These are phyloP conservation scores for Letharia lupina DNA, from an alignment of 495 filamentous ascomycete genomes.

Conservation along the genomic window DNA sequence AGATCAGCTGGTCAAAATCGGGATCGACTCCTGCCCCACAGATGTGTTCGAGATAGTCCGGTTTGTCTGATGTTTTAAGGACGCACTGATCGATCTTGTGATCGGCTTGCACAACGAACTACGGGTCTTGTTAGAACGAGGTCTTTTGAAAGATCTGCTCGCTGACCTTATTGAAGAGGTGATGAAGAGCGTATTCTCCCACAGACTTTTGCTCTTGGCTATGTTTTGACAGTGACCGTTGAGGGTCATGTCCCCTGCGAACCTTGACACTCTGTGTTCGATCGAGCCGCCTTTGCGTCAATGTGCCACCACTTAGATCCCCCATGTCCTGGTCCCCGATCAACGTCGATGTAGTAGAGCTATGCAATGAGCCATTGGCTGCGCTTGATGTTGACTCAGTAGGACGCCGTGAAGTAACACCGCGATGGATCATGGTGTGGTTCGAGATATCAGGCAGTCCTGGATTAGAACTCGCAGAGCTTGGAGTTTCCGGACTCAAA, in stretches of 20 bases:
- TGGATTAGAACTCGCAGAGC: conserved; percentile 49
- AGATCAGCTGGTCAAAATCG: conserved; percentile 91
- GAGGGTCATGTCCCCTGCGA: conserved; percentile 63
- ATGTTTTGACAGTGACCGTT: conserved; percentile 75
- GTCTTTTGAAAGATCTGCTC: neutral
- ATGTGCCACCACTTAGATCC: conserved; percentile 10
- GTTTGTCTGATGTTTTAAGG: conserved; percentile 60
- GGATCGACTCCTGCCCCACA: conserved; percentile 84
- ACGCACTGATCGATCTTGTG: conserved; percentile 85
- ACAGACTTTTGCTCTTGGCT: conserved; percentile 78
- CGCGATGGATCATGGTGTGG: conserved; percentile 28
- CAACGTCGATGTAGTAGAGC: conserved; percentile 12
- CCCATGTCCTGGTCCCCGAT: conserved; percentile 17
- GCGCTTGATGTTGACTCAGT: conserved; percentile 18
- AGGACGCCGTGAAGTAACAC: conserved; percentile 19
- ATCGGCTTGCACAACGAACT: conserved; percentile 74
- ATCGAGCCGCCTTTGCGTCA: conserved; percentile 46
- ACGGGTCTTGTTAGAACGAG: conserved; percentile 6
- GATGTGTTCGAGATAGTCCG: conserved; percentile 68
- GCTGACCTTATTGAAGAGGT: conserved; percentile 83
- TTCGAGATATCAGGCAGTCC: conserved; percentile 33
- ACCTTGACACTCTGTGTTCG: conserved; percentile 56
- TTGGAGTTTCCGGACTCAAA: conserved; percentile 74
- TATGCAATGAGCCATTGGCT: conserved; percentile 11
- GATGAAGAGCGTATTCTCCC: conserved; percentile 93